Evolutionary conservation across 352 stramenopile genomes (phyloP).

Genomic region (Phytophthora citricola): DNA sequence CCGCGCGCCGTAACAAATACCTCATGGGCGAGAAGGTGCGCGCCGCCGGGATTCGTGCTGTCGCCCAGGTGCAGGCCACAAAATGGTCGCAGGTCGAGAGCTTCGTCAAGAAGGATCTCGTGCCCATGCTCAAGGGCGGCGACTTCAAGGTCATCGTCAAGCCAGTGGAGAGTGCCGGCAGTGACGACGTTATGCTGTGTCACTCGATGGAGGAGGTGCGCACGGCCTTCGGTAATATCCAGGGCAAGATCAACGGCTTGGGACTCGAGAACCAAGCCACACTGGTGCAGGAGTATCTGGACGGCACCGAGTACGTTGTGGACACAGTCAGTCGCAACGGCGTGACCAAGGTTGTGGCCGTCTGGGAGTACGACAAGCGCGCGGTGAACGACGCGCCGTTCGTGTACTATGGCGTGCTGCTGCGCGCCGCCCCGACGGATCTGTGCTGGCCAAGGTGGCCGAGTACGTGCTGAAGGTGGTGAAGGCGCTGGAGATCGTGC

Average conservation of each 20-base stretch:
- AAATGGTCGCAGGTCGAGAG: conserved; percentile 84
- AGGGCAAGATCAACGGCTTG: conserved; percentile 90
- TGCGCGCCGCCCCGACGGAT: conserved; percentile 58
- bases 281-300: conserved; percentile 95
- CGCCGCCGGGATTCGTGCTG: conserved; percentile 70
- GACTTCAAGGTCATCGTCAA: conserved; percentile 92
- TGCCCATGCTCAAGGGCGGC: conserved; percentile 33
- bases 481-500: conserved; percentile 82
- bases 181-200: conserved; percentile 95
- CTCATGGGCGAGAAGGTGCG: conserved; percentile 90
- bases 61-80: conserved; percentile 72
- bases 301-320: conserved; percentile 96
- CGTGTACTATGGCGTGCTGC: conserved; percentile 93
- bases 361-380: conserved; percentile 98
- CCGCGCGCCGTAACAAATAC: conserved; percentile 91
- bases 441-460: conserved; percentile 53
- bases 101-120: conserved; percentile 80
- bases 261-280: conserved; percentile 90
- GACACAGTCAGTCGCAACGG: conserved; percentile 95
- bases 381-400: conserved; percentile 92
- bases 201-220: conserved; percentile 91
- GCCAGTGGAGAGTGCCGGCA: conserved; percentile 93
- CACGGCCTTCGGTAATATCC: conserved; percentile 90
- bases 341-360: conserved; percentile 93
- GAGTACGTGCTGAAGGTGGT: conserved; percentile 80